Base-by-base conservation (phyloP, 768 basidiomycete genomes). In the Trametes elegans region DNA sequence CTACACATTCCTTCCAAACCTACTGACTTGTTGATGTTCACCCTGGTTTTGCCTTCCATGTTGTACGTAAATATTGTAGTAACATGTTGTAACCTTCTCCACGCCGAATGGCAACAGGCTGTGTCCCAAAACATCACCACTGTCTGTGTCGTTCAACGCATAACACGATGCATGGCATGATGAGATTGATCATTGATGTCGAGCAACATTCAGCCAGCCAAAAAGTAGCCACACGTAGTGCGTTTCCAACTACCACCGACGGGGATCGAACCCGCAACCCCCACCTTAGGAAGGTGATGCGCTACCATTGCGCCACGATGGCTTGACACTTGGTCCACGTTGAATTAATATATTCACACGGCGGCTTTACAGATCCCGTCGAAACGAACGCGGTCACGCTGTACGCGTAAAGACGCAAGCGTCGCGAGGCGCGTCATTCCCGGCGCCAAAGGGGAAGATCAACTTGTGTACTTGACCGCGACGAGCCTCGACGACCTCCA, bases 241-340 rank as follows among this genome's bases (percentile, higher is more conserved):
- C 16, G n/a, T 46, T 9, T 31, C 39, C 39, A 16, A 40, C 11
- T 67, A 68, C 67, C 67, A 63, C 55, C 64, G 66, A 66, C 64
- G 67, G 67, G 67, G 62, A 58, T 68, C 67, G 67, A 68, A 68
- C 67, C 67, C 67, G 64, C 67, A 68, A 67, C 66, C 67, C 63
- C 66, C 67, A 66, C 67, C 67, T 68, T 68, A 68, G 67, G 67
- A 68, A 68, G 66, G 67, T 66, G 67, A 67, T 66, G 67, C 67
- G 66, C 67, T 68, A 66, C 67, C 67, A 63, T 68, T 68, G 67
- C 66, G 67, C 67, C 64, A 68, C 66, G 64, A 64, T 66, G 67
- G 67, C 67, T 52, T 64, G 34, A 7, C 8, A 21, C 11, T 7
- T 26, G 4, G 7, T 38, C 7, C 14, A 47, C 16, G 5, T 47